Evolutionary conservation across 2,329 filamentous ascomycete genomes (phyloP), one percentile per base, ranked within the genome.

Genomic region (Calcarisporium arbuscula): DNA sequence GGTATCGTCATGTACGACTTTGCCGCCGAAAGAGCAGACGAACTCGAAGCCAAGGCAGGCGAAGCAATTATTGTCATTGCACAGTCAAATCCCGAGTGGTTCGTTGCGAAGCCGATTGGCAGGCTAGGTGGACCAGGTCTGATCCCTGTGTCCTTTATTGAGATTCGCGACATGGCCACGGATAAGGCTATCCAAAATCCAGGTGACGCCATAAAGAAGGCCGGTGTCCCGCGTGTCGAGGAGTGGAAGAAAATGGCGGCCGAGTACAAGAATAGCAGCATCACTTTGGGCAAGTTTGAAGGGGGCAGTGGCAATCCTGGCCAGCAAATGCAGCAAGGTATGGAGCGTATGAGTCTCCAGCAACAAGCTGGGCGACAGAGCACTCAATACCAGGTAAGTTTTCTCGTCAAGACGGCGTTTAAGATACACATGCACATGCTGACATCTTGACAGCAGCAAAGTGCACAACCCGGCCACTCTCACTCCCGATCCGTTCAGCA

Each of bases 221-320:
- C 92, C 2, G 89, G 90, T 15, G 89, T 98, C 7, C 92, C 92
- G 10, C 83, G 82, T 51, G 92, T 98, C 4, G 92, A 98, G 56
- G 92, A 98, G 52, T 98, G 92, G 92, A 98, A 98, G 69, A 94
- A 94, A 65, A 95, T 95, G 87, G 89, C 92, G 1, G 90, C 90
- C 36, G 90, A 95, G 45, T 98, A 98, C 65, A 98, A 98, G 69
- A 95, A 96, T 58, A 95, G 89, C 58, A 96, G 92, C 62, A 96
- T 98, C 55, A 90, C 89, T 1, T 68, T 98, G 27, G 92, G 92
- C 47, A 94, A 90, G 61, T 90, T 94, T 47, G 86, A 90, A 50
- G 69, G 65, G 39, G 69, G 75, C 36, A 57, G 54, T 15, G 52
- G 53, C 5, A 59, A 61, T 36, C 57, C 60, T 26, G 49, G 48